Conservation (phyloP, 2,329 filamentous ascomycete species). For the Beauveria rudraprayagi region DNA sequence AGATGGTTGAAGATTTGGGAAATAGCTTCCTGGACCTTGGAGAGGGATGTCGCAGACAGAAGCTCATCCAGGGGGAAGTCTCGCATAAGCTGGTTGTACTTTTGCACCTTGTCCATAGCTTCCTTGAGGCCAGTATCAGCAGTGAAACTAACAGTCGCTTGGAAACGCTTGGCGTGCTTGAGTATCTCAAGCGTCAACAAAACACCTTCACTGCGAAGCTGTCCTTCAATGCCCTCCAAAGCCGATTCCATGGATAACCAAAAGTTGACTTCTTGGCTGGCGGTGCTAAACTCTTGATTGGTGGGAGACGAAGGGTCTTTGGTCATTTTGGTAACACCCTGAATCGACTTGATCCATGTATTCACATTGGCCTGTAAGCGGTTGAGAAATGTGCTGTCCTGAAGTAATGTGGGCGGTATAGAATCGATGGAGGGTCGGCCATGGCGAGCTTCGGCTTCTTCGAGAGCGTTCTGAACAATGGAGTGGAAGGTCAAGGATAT, state of each 20-base stretch:
- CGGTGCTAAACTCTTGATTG: conserved; percentile 53
- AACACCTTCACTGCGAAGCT: conserved; percentile 83
- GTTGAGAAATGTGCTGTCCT: conserved; percentile 89
- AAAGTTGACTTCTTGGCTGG: conserved; percentile 97
- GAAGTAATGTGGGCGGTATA: conserved; percentile 66
- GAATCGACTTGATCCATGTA: conserved; percentile 97
- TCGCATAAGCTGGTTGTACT: conserved; percentile 98
- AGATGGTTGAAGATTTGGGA: conserved; percentile 86
- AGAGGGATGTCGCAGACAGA: conserved; percentile 79
- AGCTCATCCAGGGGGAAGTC: conserved; percentile 96
- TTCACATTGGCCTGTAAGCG: conserved; percentile 90
- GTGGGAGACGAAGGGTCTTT: conserved; percentile 64
- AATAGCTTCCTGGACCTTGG: conserved; percentile 83
- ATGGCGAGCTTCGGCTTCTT: conserved; percentile 62
- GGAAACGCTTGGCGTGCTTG: conserved; percentile 94
- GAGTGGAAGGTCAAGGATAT: conserved; percentile 81
- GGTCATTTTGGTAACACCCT: conserved; percentile 89
- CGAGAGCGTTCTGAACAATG: conserved; percentile 75
- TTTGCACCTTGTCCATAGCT: conserved; percentile 90
- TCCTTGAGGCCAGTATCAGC: conserved; percentile 95
- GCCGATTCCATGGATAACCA: conserved; percentile 97
- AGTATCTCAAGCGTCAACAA: conserved; percentile 87
- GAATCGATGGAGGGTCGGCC: conserved; percentile 68
- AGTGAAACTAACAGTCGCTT: conserved; percentile 92
- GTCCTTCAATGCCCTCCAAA: conserved; percentile 81